Base-by-base conservation (phyloP, 2,329 filamentous ascomycete species). In the Penicillium sp. region DNA sequence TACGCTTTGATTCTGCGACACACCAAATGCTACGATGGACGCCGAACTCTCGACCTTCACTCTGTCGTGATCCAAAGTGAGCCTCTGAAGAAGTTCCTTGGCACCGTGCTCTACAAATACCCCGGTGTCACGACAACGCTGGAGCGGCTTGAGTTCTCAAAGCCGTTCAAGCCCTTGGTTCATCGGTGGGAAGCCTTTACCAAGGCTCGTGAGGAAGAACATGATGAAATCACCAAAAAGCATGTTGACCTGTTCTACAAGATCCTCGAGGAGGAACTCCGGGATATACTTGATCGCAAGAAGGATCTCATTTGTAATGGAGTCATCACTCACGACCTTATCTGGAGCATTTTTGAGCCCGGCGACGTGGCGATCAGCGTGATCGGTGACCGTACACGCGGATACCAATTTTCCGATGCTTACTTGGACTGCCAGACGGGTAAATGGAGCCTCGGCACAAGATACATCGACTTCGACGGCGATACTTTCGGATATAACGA, bases 31-130 rank as follows among this genome's bases (percentile, higher is more conserved):
- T 77, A 76, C 42, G 79, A 86, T 63, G 80, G 81, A 25, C 77
- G 80, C 50, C 85, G 84, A 65, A 81, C 80, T 41, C 77, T 86
- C 28, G 72, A 80, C 48, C 76, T 86, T 22, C 77, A 87, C 61
- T 84, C 81, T 42, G 80, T 89, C 51, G 76, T 86, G 40, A 71
- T 88, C 5, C 85, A 89, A 66, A 85, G 80, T 18, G 81, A 83
- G 1, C 73, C 78, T 48, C 70, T 89, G 39, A 85, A 84, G 68
- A 72, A 74, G 2, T 76, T 81, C 4, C 74, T 89, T 0, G 72
- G 72, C 9, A 74, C 78, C 10, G 75, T 86, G 7, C 73, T 87
- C 20, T 69, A 75, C 1, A 79, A 75, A 8, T 87, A 86, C 51
- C 81, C 82, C 0, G 83, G 84, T 1, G 74, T 88, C 27, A 81